phyloP scores from a whole-genome alignment of 768 basidiomycete species.

The Leccinum ochraceum region DNA sequence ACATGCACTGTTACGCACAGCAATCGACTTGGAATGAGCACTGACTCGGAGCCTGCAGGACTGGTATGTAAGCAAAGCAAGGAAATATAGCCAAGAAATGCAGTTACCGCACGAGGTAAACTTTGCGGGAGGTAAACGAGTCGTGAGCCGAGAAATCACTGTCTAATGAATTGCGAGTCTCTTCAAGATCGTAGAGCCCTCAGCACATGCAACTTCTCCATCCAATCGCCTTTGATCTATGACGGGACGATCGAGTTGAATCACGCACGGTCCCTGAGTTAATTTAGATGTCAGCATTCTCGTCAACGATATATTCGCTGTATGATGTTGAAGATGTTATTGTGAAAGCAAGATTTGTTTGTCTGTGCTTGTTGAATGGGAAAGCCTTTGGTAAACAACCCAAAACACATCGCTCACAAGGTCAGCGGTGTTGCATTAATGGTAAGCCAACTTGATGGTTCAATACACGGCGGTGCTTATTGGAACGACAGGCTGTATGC shows the following conservation, averaged over 20 bases:
- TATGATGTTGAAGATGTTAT: too few species aligned
- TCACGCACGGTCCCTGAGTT: too few species aligned
- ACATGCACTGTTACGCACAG: background rate
- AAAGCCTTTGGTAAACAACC: conserved; percentile 15
- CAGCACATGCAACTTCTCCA: background rate
- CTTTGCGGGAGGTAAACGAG: too few species aligned
- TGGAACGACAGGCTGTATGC: conserved; percentile 50
- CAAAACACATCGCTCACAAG: background rate
- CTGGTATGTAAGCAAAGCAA: background rate
- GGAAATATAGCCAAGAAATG: background rate
- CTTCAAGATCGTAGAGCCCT: background rate
- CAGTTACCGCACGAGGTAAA: background rate
- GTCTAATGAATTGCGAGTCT: background rate
- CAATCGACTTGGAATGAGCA: background rate
- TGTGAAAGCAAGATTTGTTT: background rate
- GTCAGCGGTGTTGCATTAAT: conserved; percentile 7
- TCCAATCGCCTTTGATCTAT: too few species aligned
- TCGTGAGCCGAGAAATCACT: too few species aligned
- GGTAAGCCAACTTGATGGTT: conserved; percentile 8
- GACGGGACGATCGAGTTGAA: too few species aligned
- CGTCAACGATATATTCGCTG: too few species aligned
- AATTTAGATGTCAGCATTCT: too few species aligned
- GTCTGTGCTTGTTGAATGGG: conserved; percentile 22
- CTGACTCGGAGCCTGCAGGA: background rate
- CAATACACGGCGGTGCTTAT: conserved; percentile 1